Evolutionary conservation across 2,329 filamentous ascomycete genomes (phyloP).

Genomic region (Aspergillus brunneoviolaceus): DNA sequence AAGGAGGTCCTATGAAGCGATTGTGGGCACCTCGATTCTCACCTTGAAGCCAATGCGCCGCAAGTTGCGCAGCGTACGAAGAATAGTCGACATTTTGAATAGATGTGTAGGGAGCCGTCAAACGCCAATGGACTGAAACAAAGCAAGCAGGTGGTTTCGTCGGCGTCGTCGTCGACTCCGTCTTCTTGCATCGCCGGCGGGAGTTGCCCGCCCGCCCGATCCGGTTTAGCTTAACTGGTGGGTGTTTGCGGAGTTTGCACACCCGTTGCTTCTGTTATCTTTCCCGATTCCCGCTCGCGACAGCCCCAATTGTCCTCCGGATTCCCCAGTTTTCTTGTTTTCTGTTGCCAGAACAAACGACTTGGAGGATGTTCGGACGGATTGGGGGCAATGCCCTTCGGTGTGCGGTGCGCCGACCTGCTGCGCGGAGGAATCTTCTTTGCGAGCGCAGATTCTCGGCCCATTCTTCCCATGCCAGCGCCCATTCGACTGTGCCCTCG

Average conservation of each 20-base stretch:
- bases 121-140: constrained; percentile 2
- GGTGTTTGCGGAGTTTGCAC: constrained; percentile 41
- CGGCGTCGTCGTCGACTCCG: neutral
- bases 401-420: constrained; percentile 33
- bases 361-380: constrained; percentile 38
- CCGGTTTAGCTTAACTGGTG: constrained; percentile 21
- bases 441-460: constrained; percentile 41
- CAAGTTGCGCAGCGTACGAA: constrained; percentile 82
- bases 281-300: neutral
- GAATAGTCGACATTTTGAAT: constrained; percentile 81
- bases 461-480: constrained; percentile 23
- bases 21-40: constrained; percentile 16
- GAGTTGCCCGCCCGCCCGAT: constrained; percentile 26
- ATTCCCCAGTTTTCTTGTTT: neutral
- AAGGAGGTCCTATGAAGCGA: constrained; percentile 13
- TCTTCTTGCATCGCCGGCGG: constrained; percentile 8
- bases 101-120: constrained; percentile 18
- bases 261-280: neutral
- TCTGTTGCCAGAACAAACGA: too few species aligned
- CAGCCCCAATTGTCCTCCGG: neutral
- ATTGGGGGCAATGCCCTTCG: constrained; percentile 40
- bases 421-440: constrained; percentile 31
- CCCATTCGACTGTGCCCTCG: constrained; percentile 27
- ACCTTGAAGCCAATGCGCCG: constrained; percentile 88
- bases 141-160: constrained; percentile 12